Percentiles rank a stretch among this genome's conserved stretches.
Evolutionary conservation across 2,329 filamentous ascomycete genomes (phyloP).

Genomic region (Trichoderma pleuroti): DNA sequence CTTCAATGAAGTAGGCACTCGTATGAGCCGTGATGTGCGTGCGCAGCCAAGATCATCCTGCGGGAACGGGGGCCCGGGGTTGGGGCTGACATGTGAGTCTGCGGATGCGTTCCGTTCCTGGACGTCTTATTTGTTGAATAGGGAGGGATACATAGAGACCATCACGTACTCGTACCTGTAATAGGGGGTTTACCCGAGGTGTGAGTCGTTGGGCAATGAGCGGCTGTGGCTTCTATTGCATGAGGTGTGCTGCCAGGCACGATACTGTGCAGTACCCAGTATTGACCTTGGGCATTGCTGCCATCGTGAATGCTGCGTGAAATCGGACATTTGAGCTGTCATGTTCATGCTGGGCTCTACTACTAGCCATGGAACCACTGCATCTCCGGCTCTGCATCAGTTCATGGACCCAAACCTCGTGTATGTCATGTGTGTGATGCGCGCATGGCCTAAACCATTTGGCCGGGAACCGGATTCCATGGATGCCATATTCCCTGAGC

Average conservation of each 20-base stretch:
- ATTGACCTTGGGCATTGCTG: neutral
- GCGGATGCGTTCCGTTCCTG: neutral
- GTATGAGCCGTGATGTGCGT: conserved; percentile 1
- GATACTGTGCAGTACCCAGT: too few species aligned
- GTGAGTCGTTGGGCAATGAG: neutral
- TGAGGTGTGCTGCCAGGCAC: neutral
- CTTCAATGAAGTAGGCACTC: neutral
- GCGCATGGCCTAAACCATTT: neutral
- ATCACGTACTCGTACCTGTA: neutral
- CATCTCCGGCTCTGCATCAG: neutral
- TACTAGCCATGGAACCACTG: neutral
- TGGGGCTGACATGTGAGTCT: conserved; percentile 5
- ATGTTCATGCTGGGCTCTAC: neutral
- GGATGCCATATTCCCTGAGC: neutral
- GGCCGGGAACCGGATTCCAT: neutral
- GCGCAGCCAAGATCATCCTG: conserved; percentile 2
- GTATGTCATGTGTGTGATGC: neutral
- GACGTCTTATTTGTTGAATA: neutral
- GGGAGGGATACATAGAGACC: neutral
- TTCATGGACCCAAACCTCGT: neutral
- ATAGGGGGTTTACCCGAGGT: neutral
- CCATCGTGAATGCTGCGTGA: neutral
- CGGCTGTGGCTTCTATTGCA: neutral
- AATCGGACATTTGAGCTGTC: neutral
- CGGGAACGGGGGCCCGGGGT: neutral